phyloP scores from a whole-genome alignment of 192 early-diverging fungal species.

The Obelidium mucronatum region DNA sequence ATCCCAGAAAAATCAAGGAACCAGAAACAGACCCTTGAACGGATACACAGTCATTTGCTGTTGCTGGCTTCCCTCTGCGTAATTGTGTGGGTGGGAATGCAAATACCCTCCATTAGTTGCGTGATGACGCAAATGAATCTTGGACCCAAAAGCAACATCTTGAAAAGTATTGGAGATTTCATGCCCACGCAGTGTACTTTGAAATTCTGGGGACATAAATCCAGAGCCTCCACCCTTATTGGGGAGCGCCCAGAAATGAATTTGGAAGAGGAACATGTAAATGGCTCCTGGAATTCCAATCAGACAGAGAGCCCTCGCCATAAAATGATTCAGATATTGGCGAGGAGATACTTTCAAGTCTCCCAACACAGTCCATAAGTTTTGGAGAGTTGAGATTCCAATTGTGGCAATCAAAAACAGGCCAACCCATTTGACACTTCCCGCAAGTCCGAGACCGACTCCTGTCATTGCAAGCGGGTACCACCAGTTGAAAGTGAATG shows the following conservation, averaged over 20 bases:
- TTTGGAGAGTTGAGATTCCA: slow-evolving; percentile 53
- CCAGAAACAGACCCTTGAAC: slow-evolving; percentile 38
- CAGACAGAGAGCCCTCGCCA: slow-evolving; percentile 55
- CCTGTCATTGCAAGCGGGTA: slow-evolving; percentile 52
- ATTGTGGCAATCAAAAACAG: slow-evolving; percentile 61
- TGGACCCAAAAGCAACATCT: slow-evolving; percentile 71
- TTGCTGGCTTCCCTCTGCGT: slow-evolving; percentile 81
- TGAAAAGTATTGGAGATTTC: slow-evolving; percentile 44
- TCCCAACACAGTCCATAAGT: slow-evolving; percentile 59
- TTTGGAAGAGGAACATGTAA: slow-evolving; percentile 54
- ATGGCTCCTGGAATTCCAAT: slow-evolving; percentile 56
- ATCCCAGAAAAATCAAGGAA: not conserved
- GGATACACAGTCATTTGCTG: slow-evolving; percentile 68
- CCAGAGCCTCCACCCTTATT: slow-evolving; percentile 48
- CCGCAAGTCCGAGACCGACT: slow-evolving; percentile 52
- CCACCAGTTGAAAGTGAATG: slow-evolving; percentile 61
- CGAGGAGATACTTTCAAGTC: slow-evolving; percentile 37
- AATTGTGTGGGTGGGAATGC: slow-evolving; percentile 72
- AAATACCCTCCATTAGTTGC: slow-evolving; percentile 78
- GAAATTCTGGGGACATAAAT: slow-evolving; percentile 66
- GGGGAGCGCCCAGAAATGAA: slow-evolving; percentile 56
- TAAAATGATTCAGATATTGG: slow-evolving; percentile 50
- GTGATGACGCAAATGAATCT: slow-evolving; percentile 69
- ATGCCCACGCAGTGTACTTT: slow-evolving; percentile 53
- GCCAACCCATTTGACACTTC: slow-evolving; percentile 65